phyloP scores from a whole-genome alignment of 2,329 filamentous ascomycete genomes.

The Aureobasidium zeae region DNA sequence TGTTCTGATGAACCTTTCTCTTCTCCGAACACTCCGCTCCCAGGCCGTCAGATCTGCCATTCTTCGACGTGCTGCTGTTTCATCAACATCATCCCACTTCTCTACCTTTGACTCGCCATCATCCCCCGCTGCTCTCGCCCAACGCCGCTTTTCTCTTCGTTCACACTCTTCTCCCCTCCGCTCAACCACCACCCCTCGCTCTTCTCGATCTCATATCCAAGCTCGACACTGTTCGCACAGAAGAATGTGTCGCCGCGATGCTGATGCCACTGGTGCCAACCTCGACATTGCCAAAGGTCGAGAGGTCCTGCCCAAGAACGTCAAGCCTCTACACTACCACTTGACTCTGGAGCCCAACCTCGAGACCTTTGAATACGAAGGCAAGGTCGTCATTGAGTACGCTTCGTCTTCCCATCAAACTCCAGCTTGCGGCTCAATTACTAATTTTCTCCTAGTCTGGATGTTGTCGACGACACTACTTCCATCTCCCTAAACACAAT shows the following conservation, averaged over 20 bases:
- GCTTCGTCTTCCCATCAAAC: conserved; percentile 21
- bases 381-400: conserved; percentile 71
- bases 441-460: conserved; percentile 44
- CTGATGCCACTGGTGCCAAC: conserved; percentile 42
- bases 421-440: background rate
- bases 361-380: conserved; percentile 76
- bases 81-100: conserved; percentile 6
- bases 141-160: conserved; percentile 7
- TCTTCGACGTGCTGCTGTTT: conserved; percentile 11
- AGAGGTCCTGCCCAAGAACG: conserved; percentile 83
- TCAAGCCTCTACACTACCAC: conserved; percentile 86
- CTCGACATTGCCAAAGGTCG: conserved; percentile 56
- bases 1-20: conserved; percentile 12
- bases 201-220: background rate
- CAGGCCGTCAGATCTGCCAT: conserved; percentile 13
- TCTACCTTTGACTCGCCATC: background rate
- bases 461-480: conserved; percentile 73
- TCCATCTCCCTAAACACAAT: conserved; percentile 82
- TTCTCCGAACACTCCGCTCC: conserved; percentile 10
- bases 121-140: background rate
- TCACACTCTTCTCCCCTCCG: conserved; percentile 6
- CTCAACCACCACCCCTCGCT: conserved; percentile 2
- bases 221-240: conserved; percentile 63
- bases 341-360: conserved; percentile 87
- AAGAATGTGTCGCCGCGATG: conserved; percentile 62